Percentiles rank a stretch among this genome's conserved stretches.
Evolutionary conservation across 192 early-diverging fungal species (phyloP).

Genomic region (Entophlyctis helioformis): DNA sequence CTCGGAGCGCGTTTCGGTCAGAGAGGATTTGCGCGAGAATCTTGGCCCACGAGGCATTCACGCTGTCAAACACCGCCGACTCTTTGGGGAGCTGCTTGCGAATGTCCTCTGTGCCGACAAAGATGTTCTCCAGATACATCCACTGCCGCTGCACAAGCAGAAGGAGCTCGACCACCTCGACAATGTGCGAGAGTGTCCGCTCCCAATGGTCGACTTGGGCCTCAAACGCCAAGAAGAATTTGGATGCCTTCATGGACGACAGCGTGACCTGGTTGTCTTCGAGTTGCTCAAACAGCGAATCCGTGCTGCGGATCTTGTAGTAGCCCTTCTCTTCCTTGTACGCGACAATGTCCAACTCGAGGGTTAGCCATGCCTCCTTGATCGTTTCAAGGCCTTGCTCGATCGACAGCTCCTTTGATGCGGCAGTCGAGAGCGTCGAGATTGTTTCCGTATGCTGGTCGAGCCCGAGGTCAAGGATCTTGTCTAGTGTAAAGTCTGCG

Average conservation of each 20-base stretch:
- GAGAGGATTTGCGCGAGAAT: slow-evolving; percentile 31
- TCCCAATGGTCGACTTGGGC: slow-evolving; percentile 47
- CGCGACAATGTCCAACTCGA: slow-evolving; percentile 43
- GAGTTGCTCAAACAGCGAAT: slow-evolving; percentile 38
- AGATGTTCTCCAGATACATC: slow-evolving; percentile 55
- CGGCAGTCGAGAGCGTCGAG: slow-evolving; percentile 28
- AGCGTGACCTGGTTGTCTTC: slow-evolving; percentile 54
- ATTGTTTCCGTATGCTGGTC: slow-evolving; percentile 44
- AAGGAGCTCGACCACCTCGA: slow-evolving; percentile 40
- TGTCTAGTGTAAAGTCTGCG: slow-evolving; percentile 41
- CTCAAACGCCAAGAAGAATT: slow-evolving; percentile 43
- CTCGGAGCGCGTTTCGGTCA: slow-evolving; percentile 35
- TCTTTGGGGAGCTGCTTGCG: slow-evolving; percentile 47
- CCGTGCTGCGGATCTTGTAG: slow-evolving; percentile 37
- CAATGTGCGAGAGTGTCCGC: slow-evolving; percentile 31
- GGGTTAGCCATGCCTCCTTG: slow-evolving; percentile 23
- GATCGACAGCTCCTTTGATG: slow-evolving; percentile 43
- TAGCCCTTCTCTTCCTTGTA: slow-evolving; percentile 52
- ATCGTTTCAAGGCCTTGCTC: slow-evolving; percentile 39
- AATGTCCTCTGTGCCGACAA: slow-evolving; percentile 48
- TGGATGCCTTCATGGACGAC: slow-evolving; percentile 45
- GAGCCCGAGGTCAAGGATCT: slow-evolving; percentile 38
- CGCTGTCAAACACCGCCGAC: slow-evolving; percentile 35
- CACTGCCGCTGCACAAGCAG: slow-evolving; percentile 45
- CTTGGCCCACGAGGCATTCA: slow-evolving; percentile 31